These are phyloP conservation scores for Echium plantagineum DNA, from an alignment of 257 asterid genomes.

Conservation along the genomic window DNA sequence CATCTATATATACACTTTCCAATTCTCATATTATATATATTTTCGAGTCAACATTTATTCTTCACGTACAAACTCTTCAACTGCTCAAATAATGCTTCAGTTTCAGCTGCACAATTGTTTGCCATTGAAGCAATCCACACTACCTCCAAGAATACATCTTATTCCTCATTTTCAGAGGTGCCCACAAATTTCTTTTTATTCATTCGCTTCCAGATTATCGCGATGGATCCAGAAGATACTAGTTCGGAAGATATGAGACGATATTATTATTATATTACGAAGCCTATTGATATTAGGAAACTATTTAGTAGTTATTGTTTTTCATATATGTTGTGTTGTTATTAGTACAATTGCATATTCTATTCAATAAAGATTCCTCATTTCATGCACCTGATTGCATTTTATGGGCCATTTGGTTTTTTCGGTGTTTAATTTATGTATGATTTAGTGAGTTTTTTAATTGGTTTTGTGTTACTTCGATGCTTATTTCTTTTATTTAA, in stretches of 20 bases:
- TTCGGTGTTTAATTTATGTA: no score
- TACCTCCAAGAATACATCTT: conserved; percentile 24
- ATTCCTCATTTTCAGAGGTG: conserved; percentile 41
- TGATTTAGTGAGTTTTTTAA: neutral
- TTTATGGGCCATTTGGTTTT: conserved; percentile 6
- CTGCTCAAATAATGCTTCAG: conserved; percentile 37
- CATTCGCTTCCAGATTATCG: conserved; percentile 12
- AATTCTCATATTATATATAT: no score
- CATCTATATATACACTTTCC: neutral
- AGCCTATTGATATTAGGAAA: no score
- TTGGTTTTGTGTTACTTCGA: neutral
- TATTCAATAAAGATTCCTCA: neutral
- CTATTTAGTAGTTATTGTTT: no score
- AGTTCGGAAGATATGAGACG: no score
- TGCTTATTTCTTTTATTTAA: neutral
- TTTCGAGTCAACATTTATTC: neutral
- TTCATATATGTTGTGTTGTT: no score
- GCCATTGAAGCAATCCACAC: conserved; percentile 14
- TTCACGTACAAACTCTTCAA: neutral
- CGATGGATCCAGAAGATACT: no score
- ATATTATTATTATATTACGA: no score
- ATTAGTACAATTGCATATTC: no score
- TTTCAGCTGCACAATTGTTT: conserved; percentile 39
- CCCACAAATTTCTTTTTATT: neutral
- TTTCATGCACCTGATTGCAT: conserved; percentile 1